Evolutionary conservation across 768 basidiomycete genomes (phyloP), one percentile per base, ranked within the genome.

Genomic region (Boletus insuetus): DNA sequence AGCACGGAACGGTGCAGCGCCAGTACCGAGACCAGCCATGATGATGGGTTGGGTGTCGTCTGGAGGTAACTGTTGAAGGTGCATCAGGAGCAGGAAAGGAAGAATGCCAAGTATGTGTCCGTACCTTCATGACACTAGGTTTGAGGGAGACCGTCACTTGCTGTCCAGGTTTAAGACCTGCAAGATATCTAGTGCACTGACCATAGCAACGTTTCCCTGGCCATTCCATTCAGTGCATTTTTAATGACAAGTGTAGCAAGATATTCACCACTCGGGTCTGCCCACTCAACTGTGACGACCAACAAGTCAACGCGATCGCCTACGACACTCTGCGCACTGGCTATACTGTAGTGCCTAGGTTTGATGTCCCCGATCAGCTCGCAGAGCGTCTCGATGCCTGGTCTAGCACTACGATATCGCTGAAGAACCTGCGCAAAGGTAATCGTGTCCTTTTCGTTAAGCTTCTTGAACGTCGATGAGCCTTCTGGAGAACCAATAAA

Each of bases 1-100:
- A 8, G 97, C 97, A 54, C 97, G 92, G 89, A 99, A 99, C 22
- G 97, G 97, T 12, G 97, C 97, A 10, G 94, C 97, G 53, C 96
- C 97, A 4, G 97, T 99, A 46, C 97, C 97, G 31, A 99, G 86
- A 60, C 97, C 97, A 34, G 96, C 94, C 92, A 99, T 94, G 73
- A 98, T 96, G 73, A 99, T 79, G 38, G 97, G 97, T 67, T 96
- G 94, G 44, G 78, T 81, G 68, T 85, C 78, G 67, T 84, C 80
- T 0, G 89, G 88, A 50, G 97, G 97, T 6, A 98, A 78, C 90
- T 94, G 60, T 41, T 46, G 10, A 17, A 39, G 40, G 34, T 39
- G 50, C 4, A 43, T 70, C 29, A 68, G 60, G 22, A 51, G 32
- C 37, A 26, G n/a, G 3, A 31, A 45, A 22, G 0, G 16, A 20